A percentile compares a stretch with the other conserved stretches of the same genome.
phyloP scores from a whole-genome alignment of 192 early-diverging fungal species.

The Backusella parvicylindrica region DNA sequence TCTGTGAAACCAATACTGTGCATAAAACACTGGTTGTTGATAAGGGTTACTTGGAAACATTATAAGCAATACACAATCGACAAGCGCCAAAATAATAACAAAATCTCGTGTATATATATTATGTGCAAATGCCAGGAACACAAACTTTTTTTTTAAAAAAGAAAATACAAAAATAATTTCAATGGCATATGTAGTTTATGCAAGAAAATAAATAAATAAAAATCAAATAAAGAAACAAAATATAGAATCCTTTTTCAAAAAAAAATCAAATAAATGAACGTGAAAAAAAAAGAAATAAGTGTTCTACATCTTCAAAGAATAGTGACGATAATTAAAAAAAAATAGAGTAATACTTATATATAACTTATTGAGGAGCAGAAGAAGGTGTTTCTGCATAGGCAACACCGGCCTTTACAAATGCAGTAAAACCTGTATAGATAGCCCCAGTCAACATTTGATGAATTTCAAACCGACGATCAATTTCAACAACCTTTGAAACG shows the following conservation, averaged over 20 bases:
- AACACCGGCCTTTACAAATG: slow-evolving; percentile 48
- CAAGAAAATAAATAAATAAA: not conserved
- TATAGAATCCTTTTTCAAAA: not conserved
- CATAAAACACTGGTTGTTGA: not conserved
- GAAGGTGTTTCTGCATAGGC: slow-evolving; percentile 45
- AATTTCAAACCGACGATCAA: slow-evolving; percentile 51
- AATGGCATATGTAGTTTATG: not conserved
- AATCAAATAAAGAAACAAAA: not conserved
- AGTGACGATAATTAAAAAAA: not conserved
- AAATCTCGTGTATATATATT: not conserved
- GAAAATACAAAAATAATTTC: not conserved
- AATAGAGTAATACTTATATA: not conserved
- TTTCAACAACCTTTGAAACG: slow-evolving; percentile 43
- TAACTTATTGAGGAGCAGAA: not conserved
- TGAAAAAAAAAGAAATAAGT: not conserved
- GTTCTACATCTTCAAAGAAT: not conserved
- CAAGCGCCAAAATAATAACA: not conserved
- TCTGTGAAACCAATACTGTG: not conserved
- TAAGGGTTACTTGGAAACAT: not conserved
- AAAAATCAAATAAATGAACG: not conserved
- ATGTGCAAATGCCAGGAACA: not conserved
- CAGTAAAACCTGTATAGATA: slow-evolving; percentile 42
- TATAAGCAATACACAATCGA: not conserved
- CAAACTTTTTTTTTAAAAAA: not conserved
- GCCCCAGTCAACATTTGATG: slow-evolving; percentile 48